These are phyloP conservation scores for Phytophthora capsici DNA, from an alignment of 352 stramenopile genomes.

Conservation along the genomic window DNA sequence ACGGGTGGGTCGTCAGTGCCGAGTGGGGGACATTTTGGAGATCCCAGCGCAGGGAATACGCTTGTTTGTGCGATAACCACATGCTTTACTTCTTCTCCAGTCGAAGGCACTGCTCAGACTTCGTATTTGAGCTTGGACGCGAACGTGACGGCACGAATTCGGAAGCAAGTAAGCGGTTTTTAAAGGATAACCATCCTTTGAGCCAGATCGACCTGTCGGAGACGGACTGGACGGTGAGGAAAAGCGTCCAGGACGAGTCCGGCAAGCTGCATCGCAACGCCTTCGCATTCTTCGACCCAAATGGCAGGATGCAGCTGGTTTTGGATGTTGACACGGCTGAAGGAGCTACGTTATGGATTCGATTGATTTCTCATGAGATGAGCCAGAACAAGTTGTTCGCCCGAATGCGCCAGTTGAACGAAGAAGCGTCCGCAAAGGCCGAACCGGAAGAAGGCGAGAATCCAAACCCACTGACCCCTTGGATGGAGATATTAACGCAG, in stretches of 20 bases:
- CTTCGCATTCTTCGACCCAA: slow-evolving; percentile 72
- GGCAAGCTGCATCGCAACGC: slow-evolving; percentile 43
- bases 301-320: slow-evolving; percentile 50
- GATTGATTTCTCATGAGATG: slow-evolving; percentile 52
- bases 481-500: slow-evolving; percentile 22
- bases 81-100: slow-evolving; percentile 62
- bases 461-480: slow-evolving; percentile 7
- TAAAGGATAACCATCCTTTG: slow-evolving; percentile 54
- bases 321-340: slow-evolving; percentile 52
- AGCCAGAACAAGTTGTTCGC: slow-evolving; percentile 37
- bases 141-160: slow-evolving; percentile 27
- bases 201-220: slow-evolving; percentile 51
- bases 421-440: neutral
- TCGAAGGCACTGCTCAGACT: slow-evolving; percentile 55
- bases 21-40: slow-evolving; percentile 77
- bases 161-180: slow-evolving; percentile 44
- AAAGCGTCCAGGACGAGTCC: slow-evolving; percentile 39
- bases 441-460: neutral
- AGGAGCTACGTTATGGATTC: slow-evolving; percentile 54
- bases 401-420: slow-evolving; percentile 30
- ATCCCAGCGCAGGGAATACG: slow-evolving; percentile 61
- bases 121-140: slow-evolving; percentile 58
- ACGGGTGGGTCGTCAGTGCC: slow-evolving; percentile 61
- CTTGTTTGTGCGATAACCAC: slow-evolving; percentile 68
- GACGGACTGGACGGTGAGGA: slow-evolving; percentile 58